A percentile compares a stretch with the other conserved stretches of the same genome.
phyloP scores from a whole-genome alignment of 1,284 basidiomycete genomes.

The Phellopilus nigrolimitatus region DNA sequence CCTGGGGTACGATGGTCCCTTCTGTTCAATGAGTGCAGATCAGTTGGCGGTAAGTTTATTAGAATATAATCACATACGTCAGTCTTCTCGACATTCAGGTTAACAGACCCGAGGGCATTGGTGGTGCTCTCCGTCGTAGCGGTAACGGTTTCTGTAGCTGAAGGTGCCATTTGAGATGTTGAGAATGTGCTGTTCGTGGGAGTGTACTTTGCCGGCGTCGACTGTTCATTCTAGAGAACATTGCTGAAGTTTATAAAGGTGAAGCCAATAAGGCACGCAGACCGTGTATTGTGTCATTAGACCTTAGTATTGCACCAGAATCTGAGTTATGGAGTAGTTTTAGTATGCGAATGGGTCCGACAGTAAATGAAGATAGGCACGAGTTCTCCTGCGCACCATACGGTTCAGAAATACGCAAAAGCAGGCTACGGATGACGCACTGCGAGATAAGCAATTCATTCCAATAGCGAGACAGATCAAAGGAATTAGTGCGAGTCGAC shows the following conservation, averaged over 20 bases:
- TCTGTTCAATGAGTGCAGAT: slow-evolving; percentile 21
- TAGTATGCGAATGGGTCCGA: too few relatives aligned
- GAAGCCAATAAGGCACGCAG: not conserved
- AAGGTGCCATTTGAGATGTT: slow-evolving; percentile 26
- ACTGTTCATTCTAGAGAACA: not conserved
- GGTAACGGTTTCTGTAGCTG: slow-evolving; percentile 21
- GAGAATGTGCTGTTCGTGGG: too few relatives aligned
- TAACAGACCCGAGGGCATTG: slow-evolving; percentile 15
- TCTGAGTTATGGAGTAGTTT: too few relatives aligned
- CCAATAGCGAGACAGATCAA: not conserved
- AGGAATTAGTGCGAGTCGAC: not conserved
- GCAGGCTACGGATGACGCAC: not conserved
- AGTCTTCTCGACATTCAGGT: slow-evolving; percentile 10
- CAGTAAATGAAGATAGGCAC: not conserved
- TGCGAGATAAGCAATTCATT: not conserved
- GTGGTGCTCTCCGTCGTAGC: slow-evolving; percentile 8
- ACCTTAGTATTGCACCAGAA: slow-evolving; percentile 1
- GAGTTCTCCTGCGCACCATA: not conserved
- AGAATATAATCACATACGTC: slow-evolving; percentile 17
- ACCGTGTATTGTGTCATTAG: slow-evolving; percentile 12
- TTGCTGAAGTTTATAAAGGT: not conserved
- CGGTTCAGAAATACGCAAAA: not conserved
- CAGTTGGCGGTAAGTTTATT: slow-evolving; percentile 4
- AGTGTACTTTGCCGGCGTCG: not conserved
- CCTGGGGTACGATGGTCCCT: slow-evolving; percentile 41